Evolutionary conservation across 2,329 filamentous ascomycete species (phyloP).

Genomic region (Aureobasidium pullulans): DNA sequence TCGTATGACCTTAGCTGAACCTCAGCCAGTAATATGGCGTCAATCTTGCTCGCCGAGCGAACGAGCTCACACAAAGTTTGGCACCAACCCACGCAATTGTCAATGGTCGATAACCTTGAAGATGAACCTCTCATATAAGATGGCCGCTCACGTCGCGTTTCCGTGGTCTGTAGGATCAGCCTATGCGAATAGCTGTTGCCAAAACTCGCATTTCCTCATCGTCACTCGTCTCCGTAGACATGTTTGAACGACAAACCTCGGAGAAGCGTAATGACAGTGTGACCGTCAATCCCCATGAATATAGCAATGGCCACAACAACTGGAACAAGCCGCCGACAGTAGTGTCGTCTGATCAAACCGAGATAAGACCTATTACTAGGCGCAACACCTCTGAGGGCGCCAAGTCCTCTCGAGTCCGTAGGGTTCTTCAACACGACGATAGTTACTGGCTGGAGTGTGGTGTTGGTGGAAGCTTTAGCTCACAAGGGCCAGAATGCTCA

Average conservation of each 20-base stretch:
- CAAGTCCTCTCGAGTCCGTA: neutral
- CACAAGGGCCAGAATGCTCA: neutral
- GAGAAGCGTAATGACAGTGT: neutral
- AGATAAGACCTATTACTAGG: neutral
- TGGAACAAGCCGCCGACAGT: neutral
- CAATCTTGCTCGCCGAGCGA: neutral
- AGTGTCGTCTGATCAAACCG: no score
- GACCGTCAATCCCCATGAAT: neutral
- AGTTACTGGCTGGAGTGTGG: neutral
- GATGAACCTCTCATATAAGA: neutral
- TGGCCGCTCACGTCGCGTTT: no score
- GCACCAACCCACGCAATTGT: neutral
- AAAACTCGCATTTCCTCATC: no score
- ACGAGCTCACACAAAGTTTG: neutral
- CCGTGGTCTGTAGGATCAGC: neutral
- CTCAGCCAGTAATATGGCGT: neutral
- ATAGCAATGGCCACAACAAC: neutral
- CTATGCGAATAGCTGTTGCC: neutral
- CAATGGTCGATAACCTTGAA: neutral
- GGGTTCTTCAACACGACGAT: neutral
- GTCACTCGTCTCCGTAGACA: no score
- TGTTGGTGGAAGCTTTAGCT: neutral
- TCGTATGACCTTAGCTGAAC: neutral
- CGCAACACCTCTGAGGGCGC: neutral
- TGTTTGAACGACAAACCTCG: no score